A percentile compares a stretch with the other conserved stretches of the same genome.
These are phyloP conservation scores for Ascochyta clinopodiicola DNA, from an alignment of 2,329 filamentous ascomycete species.

Conservation along the genomic window DNA sequence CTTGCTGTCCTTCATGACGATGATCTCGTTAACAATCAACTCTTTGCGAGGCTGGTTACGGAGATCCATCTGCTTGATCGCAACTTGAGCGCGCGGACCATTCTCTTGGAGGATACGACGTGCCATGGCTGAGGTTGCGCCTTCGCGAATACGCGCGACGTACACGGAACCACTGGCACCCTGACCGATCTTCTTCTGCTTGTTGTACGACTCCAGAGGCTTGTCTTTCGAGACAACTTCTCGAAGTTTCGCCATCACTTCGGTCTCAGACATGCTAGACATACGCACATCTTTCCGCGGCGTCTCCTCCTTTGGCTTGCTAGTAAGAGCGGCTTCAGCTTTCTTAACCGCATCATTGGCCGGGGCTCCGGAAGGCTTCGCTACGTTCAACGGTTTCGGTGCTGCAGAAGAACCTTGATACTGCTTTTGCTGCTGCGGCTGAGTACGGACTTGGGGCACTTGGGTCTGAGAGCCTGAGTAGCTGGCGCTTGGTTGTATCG, in stretches of 20 bases:
- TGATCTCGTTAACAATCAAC: conserved; percentile 98
- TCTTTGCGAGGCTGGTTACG: conserved; percentile 97
- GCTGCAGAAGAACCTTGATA: conserved; percentile 56
- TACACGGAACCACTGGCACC: conserved; percentile 98
- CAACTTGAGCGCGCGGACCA: conserved; percentile 84
- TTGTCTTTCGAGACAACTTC: conserved; percentile 96
- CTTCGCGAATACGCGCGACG: conserved; percentile 92
- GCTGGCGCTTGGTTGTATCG: conserved; percentile 54
- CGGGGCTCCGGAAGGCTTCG: conserved; percentile 56
- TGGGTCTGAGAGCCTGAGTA: conserved; percentile 48
- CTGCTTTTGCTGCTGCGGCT: conserved; percentile 41
- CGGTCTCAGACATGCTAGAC: conserved; percentile 96
- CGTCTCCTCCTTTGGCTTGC: conserved; percentile 71
- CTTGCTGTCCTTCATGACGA: conserved; percentile 99
- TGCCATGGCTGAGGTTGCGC: conserved; percentile 79
- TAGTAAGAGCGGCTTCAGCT: conserved; percentile 83
- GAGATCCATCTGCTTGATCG: conserved; percentile 99
- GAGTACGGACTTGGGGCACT: conserved; percentile 54
- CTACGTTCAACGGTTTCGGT: conserved; percentile 62
- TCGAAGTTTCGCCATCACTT: conserved; percentile 95
- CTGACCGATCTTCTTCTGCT: conserved; percentile 99
- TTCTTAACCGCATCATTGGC: conserved; percentile 78
- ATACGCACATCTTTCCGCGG: conserved; percentile 93
- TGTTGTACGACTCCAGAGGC: conserved; percentile 93
- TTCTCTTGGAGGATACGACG: conserved; percentile 79